A percentile compares a stretch with the other conserved stretches of the same genome.
Evolutionary conservation across 345 rosid species (phyloP).

Genomic region (Geranium brycei): DNA sequence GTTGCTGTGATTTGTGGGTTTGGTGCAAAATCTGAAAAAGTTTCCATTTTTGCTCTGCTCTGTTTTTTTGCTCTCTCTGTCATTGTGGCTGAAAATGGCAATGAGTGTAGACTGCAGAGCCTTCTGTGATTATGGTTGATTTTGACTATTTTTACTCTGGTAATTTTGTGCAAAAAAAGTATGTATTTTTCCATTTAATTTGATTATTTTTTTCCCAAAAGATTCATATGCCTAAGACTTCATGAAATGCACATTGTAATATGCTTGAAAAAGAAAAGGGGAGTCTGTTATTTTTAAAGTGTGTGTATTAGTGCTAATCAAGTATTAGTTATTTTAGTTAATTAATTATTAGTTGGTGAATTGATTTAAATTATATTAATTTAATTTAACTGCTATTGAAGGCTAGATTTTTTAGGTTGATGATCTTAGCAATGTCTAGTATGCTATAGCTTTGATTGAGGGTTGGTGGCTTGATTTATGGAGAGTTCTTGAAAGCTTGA

Average conservation of each 20-base stretch:
- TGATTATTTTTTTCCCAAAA: too few species aligned
- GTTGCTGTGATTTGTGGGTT: not conserved
- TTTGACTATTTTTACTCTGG: constrained; percentile 6
- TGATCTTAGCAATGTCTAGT: not conserved
- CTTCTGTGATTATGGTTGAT: constrained; percentile 16
- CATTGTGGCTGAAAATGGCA: constrained; percentile 7
- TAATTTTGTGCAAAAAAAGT: not conserved
- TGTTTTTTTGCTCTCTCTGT: not conserved
- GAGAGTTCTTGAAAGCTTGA: not conserved
- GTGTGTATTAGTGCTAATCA: too few species aligned
- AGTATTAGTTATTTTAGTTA: too few species aligned
- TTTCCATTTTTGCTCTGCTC: not conserved
- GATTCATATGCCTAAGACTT: too few species aligned
- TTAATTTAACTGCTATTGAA: not conserved
- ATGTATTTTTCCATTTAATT: too few species aligned
- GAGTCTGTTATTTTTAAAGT: too few species aligned
- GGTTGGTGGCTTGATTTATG: constrained; percentile 3
- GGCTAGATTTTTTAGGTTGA: not conserved
- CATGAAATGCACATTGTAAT: too few species aligned
- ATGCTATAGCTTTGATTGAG: not conserved
- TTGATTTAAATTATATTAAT: too few species aligned
- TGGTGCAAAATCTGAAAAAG: not conserved
- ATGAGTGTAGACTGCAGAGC: constrained; percentile 20
- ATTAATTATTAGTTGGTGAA: too few species aligned
- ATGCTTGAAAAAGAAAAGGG: too few species aligned